Evolutionary conservation across 2,329 filamentous ascomycete genomes (phyloP).

Genomic region (Microsporum audouinii): DNA sequence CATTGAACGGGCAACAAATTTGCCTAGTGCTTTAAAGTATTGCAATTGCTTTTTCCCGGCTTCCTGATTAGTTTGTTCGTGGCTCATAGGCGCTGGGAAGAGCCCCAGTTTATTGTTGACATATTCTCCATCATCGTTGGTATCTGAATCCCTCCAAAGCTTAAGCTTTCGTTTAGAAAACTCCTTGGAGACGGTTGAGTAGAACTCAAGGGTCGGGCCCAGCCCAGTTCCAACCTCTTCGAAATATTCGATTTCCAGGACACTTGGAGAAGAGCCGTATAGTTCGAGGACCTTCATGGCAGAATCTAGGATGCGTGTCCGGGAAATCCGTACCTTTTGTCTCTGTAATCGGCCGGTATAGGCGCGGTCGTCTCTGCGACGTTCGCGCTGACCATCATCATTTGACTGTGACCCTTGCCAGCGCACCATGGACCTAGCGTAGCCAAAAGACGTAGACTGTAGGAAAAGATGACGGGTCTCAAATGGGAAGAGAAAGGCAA

Average conservation of each 20-base stretch:
- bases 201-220: conserved; percentile 92
- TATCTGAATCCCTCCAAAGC: conserved; percentile 89
- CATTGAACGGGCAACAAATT: conserved; percentile 97
- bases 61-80: conserved; percentile 59
- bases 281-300: conserved; percentile 98
- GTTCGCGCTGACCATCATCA: conserved; percentile 69
- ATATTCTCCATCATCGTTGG: conserved; percentile 59
- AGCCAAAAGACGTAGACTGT: conserved; percentile 95
- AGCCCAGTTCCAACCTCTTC: conserved; percentile 95
- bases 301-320: conserved; percentile 88
- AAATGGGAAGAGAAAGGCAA: conserved; percentile 95
- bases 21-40: conserved; percentile 85
- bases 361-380: conserved; percentile 74
- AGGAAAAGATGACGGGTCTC: conserved; percentile 94
- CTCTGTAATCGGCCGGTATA: conserved; percentile 85
- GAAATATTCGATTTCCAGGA: conserved; percentile 95
- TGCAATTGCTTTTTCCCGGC: conserved; percentile 80
- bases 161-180: conserved; percentile 96
- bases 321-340: conserved; percentile 95
- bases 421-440: conserved; percentile 89
- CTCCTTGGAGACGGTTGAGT: conserved; percentile 92
- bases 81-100: conserved; percentile 83
- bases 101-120: conserved; percentile 74
- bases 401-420: conserved; percentile 87
- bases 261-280: conserved; percentile 91